Percentiles rank a stretch among this genome's conserved stretches.
These are phyloP conservation scores for Mercurialis annua DNA, from an alignment of 345 rosid genomes.

Conservation along the genomic window DNA sequence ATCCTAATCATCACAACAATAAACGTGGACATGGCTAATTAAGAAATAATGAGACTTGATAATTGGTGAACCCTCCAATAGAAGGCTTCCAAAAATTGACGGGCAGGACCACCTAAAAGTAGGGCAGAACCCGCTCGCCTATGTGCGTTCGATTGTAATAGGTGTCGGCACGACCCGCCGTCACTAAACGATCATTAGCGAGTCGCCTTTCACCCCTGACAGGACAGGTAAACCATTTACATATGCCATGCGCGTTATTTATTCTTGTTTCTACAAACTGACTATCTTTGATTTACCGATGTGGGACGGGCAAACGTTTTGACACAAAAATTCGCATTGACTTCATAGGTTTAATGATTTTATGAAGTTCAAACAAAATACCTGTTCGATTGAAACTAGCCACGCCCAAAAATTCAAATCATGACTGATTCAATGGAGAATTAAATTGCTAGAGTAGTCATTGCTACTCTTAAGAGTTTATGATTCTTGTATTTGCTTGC, in stretches of 20 bases:
- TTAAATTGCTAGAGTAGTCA: neutral
- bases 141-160: conserved; percentile 33
- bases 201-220: conserved; percentile 80
- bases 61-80: conserved; percentile 32
- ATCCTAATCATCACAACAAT: no score
- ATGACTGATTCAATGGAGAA: neutral
- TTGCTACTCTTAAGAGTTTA: no score
- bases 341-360: neutral
- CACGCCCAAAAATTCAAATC: no score
- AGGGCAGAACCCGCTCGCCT: conserved; percentile 63
- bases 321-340: neutral
- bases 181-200: conserved; percentile 78
- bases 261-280: neutral
- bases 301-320: conserved; percentile 4
- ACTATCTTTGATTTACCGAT: neutral
- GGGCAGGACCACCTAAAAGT: conserved; percentile 60
- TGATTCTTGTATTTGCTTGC: neutral
- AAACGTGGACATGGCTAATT: neutral
- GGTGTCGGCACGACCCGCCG: conserved; percentile 87
- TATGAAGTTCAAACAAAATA: no score
- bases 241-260: neutral
- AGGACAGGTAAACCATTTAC: conserved; percentile 18
- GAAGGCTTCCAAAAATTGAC: conserved; percentile 86
- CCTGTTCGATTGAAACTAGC: no score
- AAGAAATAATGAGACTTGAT: neutral